Conservation (phyloP, 192 early-diverging fungal species). For the Diversispora eburnea region DNA sequence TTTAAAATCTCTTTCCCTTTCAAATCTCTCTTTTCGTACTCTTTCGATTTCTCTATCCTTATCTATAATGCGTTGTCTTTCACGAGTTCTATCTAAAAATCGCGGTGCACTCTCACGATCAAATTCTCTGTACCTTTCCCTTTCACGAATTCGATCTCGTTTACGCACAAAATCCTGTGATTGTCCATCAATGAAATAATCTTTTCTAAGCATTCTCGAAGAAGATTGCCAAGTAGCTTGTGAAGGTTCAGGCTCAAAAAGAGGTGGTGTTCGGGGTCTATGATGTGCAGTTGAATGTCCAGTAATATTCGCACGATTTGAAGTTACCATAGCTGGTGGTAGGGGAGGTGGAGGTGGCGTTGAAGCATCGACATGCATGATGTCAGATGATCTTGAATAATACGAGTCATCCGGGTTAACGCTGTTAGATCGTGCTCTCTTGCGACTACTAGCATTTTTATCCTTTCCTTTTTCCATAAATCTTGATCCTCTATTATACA, state of each 20-base stretch:
- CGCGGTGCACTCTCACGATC: background rate
- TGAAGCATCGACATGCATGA: background rate
- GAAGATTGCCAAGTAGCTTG: background rate
- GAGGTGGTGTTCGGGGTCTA: background rate
- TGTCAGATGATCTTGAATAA: slow-evolving; percentile 2
- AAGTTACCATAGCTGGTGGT: slow-evolving; percentile 5
- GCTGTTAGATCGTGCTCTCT: slow-evolving; percentile 10
- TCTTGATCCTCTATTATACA: background rate
- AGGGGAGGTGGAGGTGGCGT: background rate
- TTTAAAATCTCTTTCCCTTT: slow-evolving; percentile 4
- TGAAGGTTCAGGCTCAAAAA: background rate
- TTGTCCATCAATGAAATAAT: slow-evolving; percentile 4
- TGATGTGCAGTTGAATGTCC: background rate
- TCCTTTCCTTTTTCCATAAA: slow-evolving; percentile 9
- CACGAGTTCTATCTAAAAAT: background rate
- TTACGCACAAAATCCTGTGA: background rate
- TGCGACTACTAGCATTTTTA: background rate
- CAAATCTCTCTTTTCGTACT: slow-evolving; percentile 3
- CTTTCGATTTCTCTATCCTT: slow-evolving; percentile 7
- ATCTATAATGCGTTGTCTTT: background rate
- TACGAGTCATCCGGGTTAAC: background rate
- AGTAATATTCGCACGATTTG: background rate
- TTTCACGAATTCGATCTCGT: slow-evolving; percentile 9
- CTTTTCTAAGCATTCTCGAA: background rate
- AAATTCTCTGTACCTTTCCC: background rate